A percentile compares a stretch with the other conserved stretches of the same genome.
Evolutionary conservation across 305 asterid genomes (phyloP).

Genomic region (Fraxinus latifolia): DNA sequence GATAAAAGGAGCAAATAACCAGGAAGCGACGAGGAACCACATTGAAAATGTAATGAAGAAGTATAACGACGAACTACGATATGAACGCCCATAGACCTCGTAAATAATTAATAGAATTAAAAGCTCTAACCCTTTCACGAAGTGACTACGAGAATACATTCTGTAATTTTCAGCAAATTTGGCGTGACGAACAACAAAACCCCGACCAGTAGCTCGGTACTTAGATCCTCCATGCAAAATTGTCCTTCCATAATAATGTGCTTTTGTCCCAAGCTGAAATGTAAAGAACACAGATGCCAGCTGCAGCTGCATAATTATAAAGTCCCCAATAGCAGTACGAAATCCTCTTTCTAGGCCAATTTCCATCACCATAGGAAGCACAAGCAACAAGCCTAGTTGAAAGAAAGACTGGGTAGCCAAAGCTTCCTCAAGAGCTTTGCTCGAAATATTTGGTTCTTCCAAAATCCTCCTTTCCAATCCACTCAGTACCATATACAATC

Average conservation of each 20-base stretch:
- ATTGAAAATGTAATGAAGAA: conserved; percentile 81
- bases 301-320: conserved; percentile 92
- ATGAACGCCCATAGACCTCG: conserved; percentile 70
- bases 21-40: conserved; percentile 95
- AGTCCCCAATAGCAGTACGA: conserved; percentile 90
- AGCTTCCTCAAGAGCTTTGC: conserved; percentile 81
- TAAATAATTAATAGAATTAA: conserved; percentile 66
- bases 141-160: conserved; percentile 93
- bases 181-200: conserved; percentile 90
- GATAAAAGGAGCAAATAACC: conserved; percentile 96
- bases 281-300: conserved; percentile 95
- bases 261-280: conserved; percentile 94
- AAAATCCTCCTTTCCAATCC: conserved; percentile 79
- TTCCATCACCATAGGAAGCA: conserved; percentile 96
- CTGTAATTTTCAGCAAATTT: conserved; percentile 90
- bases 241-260: conserved; percentile 87
- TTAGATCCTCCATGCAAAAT: conserved; percentile 93
- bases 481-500: conserved; percentile 85
- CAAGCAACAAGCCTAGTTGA: conserved; percentile 82
- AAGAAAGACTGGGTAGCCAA: conserved; percentile 84
- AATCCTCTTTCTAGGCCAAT: conserved; percentile 94
- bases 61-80: conserved; percentile 63
- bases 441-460: conserved; percentile 57
- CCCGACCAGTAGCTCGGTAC: conserved; percentile 93
- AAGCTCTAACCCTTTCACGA: conserved; percentile 91